Percentiles rank a stretch among this genome's conserved stretches.
These are phyloP conservation scores for Fabrea salina DNA, from an alignment of 169 alveolate genomes.

Conservation along the genomic window DNA sequence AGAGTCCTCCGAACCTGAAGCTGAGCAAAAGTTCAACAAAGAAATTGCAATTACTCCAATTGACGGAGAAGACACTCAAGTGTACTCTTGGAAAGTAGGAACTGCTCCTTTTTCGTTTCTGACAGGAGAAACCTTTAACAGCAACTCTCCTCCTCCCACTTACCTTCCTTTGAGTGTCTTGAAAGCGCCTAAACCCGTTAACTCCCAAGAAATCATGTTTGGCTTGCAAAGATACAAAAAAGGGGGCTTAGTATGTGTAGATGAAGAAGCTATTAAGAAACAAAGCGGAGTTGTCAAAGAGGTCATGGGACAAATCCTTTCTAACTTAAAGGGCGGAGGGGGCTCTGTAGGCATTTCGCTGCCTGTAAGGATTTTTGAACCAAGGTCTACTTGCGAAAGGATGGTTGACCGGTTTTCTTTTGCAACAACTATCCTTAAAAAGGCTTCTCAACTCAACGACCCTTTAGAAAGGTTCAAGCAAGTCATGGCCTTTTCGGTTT, in stretches of 20 bases:
- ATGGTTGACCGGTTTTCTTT: conserved; percentile 74
- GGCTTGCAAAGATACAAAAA: conserved; percentile 10
- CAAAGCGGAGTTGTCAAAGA: conserved; percentile 70
- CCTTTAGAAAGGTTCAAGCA: conserved; percentile 71
- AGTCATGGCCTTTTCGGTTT: conserved; percentile 63
- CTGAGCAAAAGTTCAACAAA: not conserved
- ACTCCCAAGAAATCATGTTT: not conserved
- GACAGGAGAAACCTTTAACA: not conserved
- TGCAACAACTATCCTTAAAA: conserved; percentile 61
- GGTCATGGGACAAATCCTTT: conserved; percentile 50
- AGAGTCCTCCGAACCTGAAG: not conserved
- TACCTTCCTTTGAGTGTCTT: not conserved
- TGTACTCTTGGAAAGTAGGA: not conserved
- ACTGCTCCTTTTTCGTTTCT: conserved; percentile 13
- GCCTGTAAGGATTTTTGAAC: conserved; percentile 84
- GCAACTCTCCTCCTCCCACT: conserved; percentile 30
- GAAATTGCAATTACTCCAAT: conserved; percentile 28
- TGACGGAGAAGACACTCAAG: conserved; percentile 14
- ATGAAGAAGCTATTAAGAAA: conserved; percentile 18
- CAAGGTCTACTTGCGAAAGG: conserved; percentile 72
- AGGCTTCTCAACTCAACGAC: conserved; percentile 44
- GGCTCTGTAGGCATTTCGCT: conserved; percentile 60
- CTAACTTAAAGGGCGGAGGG: conserved; percentile 46
- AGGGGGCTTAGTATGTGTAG: conserved; percentile 35
- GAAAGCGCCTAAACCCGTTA: conserved; percentile 12